These are phyloP conservation scores for Cystoderma amianthinum DNA, from an alignment of 768 basidiomycete species.

Conservation along the genomic window DNA sequence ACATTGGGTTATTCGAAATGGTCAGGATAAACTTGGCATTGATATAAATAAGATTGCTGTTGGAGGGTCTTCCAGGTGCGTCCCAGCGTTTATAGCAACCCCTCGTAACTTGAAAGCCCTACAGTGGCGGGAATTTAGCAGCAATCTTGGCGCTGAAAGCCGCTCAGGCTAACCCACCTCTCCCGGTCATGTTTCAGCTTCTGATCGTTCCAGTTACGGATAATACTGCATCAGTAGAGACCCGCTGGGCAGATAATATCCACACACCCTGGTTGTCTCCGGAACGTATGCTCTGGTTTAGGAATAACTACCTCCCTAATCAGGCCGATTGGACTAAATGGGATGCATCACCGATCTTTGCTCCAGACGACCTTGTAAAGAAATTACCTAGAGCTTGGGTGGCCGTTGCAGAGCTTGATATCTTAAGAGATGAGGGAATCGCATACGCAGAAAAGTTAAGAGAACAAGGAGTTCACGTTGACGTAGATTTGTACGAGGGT, in stretches of 20 bases:
- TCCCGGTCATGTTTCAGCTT: conserved; percentile 53
- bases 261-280: conserved; percentile 54
- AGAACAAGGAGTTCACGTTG: conserved; percentile 43
- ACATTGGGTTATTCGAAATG: conserved; percentile 50
- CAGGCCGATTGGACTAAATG: conserved; percentile 52
- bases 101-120: background rate
- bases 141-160: conserved; percentile 62
- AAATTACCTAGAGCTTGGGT: conserved; percentile 56
- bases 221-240: conserved; percentile 43
- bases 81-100: too few species aligned
- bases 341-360: conserved; percentile 69
- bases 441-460: conserved; percentile 53
- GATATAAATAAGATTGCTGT: conserved; percentile 54
- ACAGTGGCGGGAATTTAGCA: conserved; percentile 69
- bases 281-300: conserved; percentile 71
- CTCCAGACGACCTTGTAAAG: conserved; percentile 44
- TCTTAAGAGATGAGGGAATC: conserved; percentile 60
- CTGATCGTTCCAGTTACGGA: conserved; percentile 70
- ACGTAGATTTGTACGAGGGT: conserved; percentile 49
- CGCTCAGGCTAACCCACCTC: conserved; percentile 34
- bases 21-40: conserved; percentile 34
- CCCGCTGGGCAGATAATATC: conserved; percentile 50
- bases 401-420: conserved; percentile 58
- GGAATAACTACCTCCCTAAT: conserved; percentile 60
- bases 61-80: conserved; percentile 68